Evolutionary conservation across 306 rosid genomes (phyloP).

Genomic region (Benincasa hispida): DNA sequence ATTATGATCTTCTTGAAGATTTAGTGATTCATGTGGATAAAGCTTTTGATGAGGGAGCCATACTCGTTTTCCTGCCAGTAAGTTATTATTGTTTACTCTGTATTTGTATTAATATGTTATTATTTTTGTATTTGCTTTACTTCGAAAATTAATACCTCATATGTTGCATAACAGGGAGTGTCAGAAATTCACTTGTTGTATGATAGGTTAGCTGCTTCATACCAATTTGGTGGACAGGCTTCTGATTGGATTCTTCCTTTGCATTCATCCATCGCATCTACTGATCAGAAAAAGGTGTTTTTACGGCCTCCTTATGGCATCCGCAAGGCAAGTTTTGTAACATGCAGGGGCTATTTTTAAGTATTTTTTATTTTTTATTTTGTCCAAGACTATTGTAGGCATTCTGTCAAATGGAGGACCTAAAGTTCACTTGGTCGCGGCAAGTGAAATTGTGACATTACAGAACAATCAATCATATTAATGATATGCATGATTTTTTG

Average conservation of each 20-base stretch:
- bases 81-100: slow-evolving; percentile 19
- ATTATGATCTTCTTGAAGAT: slow-evolving; percentile 89
- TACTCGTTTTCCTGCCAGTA: slow-evolving; percentile 95
- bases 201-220: slow-evolving; percentile 67
- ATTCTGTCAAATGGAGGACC: not conserved
- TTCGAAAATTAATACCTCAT: not conserved
- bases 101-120: not conserved
- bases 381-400: not conserved
- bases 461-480: not conserved
- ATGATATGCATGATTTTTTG: not conserved
- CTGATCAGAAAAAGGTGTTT: slow-evolving; percentile 75
- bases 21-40: slow-evolving; percentile 70
- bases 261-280: slow-evolving; percentile 71
- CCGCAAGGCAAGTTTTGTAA: slow-evolving; percentile 52
- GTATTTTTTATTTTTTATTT: not conserved
- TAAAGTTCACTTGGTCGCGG: not conserved
- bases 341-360: not conserved
- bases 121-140: not conserved
- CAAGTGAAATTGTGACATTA: not conserved
- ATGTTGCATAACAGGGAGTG: slow-evolving; percentile 46
- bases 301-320: slow-evolving; percentile 61
- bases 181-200: slow-evolving; percentile 59
- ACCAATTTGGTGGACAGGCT: slow-evolving; percentile 79
- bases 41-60: slow-evolving; percentile 61
- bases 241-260: slow-evolving; percentile 90